Conservation (phyloP, 495 filamentous ascomycete species). For the Letharia lupina region DNA sequence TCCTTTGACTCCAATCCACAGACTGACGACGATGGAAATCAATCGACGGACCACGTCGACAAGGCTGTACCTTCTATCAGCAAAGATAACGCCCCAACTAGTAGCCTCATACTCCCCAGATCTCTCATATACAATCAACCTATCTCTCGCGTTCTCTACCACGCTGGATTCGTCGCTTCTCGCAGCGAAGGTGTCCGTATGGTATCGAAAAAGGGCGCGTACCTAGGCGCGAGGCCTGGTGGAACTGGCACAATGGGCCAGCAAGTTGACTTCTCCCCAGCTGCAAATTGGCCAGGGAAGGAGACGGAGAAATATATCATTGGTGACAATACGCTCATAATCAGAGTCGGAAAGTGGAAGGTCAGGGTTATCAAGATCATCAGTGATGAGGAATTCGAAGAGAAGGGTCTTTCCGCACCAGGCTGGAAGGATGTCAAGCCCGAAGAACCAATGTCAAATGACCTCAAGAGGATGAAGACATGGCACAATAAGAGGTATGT, state of each 20-base stretch:
- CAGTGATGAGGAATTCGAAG: slow-evolving; percentile 57
- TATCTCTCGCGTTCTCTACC: slow-evolving; percentile 56
- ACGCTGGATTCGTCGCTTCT: slow-evolving; percentile 58
- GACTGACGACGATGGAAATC: not conserved
- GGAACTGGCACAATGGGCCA: slow-evolving; percentile 46
- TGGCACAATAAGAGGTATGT: not conserved
- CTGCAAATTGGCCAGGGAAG: slow-evolving; percentile 47
- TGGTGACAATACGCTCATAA: slow-evolving; percentile 53
- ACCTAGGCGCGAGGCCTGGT: slow-evolving; percentile 55
- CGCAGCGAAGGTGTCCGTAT: slow-evolving; percentile 59
- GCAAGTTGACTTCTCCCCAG: slow-evolving; percentile 52
- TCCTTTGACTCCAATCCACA: not conserved
- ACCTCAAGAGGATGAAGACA: slow-evolving; percentile 6
- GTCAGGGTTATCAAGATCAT: slow-evolving; percentile 64
- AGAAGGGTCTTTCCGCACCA: slow-evolving; percentile 36
- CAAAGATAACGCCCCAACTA: slow-evolving; percentile 26
- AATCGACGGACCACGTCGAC: slow-evolving; percentile 1
- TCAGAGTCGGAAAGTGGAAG: slow-evolving; percentile 76
- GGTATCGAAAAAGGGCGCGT: slow-evolving; percentile 48
- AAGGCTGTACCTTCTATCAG: slow-evolving; percentile 8
- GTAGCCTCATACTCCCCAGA: slow-evolving; percentile 55
- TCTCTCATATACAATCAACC: slow-evolving; percentile 54
- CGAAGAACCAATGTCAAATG: slow-evolving; percentile 8
- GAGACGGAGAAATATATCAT: slow-evolving; percentile 56
- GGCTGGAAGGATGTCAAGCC: slow-evolving; percentile 32